phyloP scores from a whole-genome alignment of 352 stramenopile genomes.

The Thraustochytrium striatum region DNA sequence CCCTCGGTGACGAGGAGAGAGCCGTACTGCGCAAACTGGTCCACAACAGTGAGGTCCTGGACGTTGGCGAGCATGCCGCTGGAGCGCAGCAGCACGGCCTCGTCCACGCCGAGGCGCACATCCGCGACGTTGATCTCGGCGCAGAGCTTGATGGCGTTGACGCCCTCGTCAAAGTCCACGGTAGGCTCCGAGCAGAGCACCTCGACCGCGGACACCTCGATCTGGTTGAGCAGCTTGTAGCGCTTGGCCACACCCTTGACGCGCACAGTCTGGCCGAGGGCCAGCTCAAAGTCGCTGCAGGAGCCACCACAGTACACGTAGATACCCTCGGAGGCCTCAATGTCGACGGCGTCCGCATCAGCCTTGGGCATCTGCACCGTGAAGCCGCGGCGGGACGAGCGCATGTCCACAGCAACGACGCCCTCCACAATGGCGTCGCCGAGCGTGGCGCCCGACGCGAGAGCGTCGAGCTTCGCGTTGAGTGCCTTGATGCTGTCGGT shows the following conservation, averaged over 20 bases:
- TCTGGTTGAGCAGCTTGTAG: conserved; percentile 34
- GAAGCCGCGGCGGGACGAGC: not conserved
- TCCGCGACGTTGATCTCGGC: conserved; percentile 11
- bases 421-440: conserved; percentile 12
- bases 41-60: no score
- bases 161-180: not conserved
- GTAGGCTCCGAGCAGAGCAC: not conserved
- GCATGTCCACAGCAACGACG: conserved; percentile 22
- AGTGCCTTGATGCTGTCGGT: conserved; percentile 23
- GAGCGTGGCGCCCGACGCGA: not conserved
- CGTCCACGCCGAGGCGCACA: conserved; percentile 4
- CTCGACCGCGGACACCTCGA: not conserved
- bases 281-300: not conserved
- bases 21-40: no score
- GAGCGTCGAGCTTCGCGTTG: not conserved
- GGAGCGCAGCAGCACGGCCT: not conserved
- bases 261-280: not conserved
- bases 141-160: conserved; percentile 37
- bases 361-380: conserved; percentile 43
- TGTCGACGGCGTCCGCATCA: conserved; percentile 3
- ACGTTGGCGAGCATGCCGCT: no score
- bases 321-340: conserved; percentile 23
- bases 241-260: not conserved
- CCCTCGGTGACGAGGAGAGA: no score
- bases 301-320: conserved; percentile 30